Evolutionary conservation across 2,329 filamentous ascomycete genomes (phyloP).

Genomic region (Rhinocladiella similis): DNA sequence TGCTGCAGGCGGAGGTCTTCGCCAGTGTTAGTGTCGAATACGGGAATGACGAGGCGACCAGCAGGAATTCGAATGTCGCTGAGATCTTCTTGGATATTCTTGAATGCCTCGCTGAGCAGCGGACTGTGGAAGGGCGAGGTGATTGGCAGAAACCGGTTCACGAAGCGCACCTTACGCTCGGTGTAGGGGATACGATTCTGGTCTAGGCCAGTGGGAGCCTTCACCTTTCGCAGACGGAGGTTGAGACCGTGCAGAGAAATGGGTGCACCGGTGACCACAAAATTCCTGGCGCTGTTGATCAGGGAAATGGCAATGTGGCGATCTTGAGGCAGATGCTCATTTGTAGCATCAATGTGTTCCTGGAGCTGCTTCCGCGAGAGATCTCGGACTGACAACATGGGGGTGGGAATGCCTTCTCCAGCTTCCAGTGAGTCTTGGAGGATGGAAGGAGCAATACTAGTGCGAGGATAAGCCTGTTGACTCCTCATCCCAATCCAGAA

Average conservation of each 20-base stretch:
- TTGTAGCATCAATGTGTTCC: conserved; percentile 94
- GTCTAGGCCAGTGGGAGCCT: conserved; percentile 94
- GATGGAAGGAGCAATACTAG: conserved; percentile 85
- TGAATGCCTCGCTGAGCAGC: conserved; percentile 79
- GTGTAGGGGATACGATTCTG: conserved; percentile 94
- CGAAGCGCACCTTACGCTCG: conserved; percentile 93
- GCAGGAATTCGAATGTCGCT: conserved; percentile 76
- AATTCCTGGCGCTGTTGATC: conserved; percentile 93
- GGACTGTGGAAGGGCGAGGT: conserved; percentile 98
- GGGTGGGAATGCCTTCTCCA: conserved; percentile 92
- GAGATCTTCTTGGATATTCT: conserved; percentile 82
- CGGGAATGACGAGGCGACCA: conserved; percentile 73
- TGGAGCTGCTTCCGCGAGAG: conserved; percentile 85
- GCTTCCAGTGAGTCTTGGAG: conserved; percentile 91
- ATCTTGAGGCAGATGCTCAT: conserved; percentile 89
- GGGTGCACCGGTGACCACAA: conserved; percentile 94
- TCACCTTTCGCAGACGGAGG: conserved; percentile 90
- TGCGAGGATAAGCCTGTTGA: conserved; percentile 94
- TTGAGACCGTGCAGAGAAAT: conserved; percentile 97
- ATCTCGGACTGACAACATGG: conserved; percentile 97
- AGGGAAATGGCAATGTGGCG: conserved; percentile 94
- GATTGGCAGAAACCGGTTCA: conserved; percentile 95
- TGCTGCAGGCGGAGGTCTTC: conserved; percentile 74
- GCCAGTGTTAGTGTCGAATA: conserved; percentile 88
- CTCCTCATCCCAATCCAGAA: conserved; percentile 99